Base-by-base conservation (phyloP, 441 rosid genomes). In the Theobroma grandiflorum region DNA sequence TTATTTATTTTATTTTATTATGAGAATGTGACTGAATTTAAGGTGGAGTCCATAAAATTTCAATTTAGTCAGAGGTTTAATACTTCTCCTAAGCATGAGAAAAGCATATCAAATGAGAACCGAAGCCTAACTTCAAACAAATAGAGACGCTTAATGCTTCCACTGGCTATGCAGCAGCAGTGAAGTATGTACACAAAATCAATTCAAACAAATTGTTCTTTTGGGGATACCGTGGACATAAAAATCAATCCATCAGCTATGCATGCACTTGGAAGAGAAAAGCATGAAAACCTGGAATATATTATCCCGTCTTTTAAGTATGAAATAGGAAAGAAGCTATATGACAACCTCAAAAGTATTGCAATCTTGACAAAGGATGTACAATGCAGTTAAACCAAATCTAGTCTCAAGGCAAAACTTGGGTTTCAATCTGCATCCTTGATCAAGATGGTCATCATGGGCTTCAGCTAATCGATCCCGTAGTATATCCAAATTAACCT, bases 351-450 rank as follows among this genome's bases (percentile, higher is more conserved):
- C 98, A 59, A 92, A 92, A 22, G 87, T 80, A 74, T 72, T 83
- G 88, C 99, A 96, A 40, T 79, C 91, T 55, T 91, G 82, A 74
- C 98, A 96, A 62, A 66, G 79, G 70, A 93, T 88, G 88, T 91
- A 96, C 75, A 96, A 78, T 22, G 98, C 98, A 43, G 97, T 92
- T 75, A 96, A 82, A 84, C 87, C 89, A 73, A 90, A 88, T 72
- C 74, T 83, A 72, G 85, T 82, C 82, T 93, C 85, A 0, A 89
- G 55, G 75, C 86, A 79, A 66, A 93, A 96, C 78, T 82, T 74
- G 45, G 98, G 98, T 86, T 90, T 92, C 82, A 79, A 82, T 83
- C 88, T 87, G 79, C 99, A 95, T 63, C 97, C 96, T 47, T 85
- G 88, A 74, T 91, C 91, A 10, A 93, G 86, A 82, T 96, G 99